Conservation (phyloP, 2,329 filamentous ascomycete species). For the Atkinsonella texensis region DNA sequence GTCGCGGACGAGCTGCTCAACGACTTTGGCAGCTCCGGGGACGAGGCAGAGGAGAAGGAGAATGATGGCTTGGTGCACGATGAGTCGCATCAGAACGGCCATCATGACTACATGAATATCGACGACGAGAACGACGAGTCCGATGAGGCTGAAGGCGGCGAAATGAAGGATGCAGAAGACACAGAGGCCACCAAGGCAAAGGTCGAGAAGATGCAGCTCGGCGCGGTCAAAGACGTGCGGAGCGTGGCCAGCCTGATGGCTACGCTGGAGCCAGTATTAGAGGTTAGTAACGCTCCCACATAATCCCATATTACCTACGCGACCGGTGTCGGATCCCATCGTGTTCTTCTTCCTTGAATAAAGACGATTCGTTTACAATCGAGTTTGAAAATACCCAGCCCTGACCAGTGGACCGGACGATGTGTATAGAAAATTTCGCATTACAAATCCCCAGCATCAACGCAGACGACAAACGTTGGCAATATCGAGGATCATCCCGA, state of each 20-base stretch:
- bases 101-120: constrained; percentile 39
- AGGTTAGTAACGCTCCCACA: constrained; percentile 47
- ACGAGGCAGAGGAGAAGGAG: constrained; percentile 55
- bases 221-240: constrained; percentile 62
- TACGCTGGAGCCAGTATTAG: constrained; percentile 65
- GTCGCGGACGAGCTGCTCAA: constrained; percentile 86
- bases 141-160: constrained; percentile 44
- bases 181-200: constrained; percentile 63
- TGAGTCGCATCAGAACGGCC: constrained; percentile 24
- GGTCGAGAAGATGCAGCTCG: constrained; percentile 72
- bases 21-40: constrained; percentile 53
- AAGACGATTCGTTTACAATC: constrained; percentile 49
- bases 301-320: constrained; percentile 10
- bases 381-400: constrained; percentile 41
- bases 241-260: constrained; percentile 73
- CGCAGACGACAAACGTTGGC: constrained; percentile 55
- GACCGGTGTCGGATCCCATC: constrained; percentile 11
- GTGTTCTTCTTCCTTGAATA: constrained; percentile 2
- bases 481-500: constrained; percentile 88
- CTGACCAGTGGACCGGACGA: constrained; percentile 47
- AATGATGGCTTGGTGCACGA: constrained; percentile 35
- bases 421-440: constrained; percentile 67
- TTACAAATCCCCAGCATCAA: constrained; percentile 58
- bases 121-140: constrained; percentile 35
- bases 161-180: constrained; percentile 42